phyloP scores from a whole-genome alignment of 371 early-diverging fungal genomes.

The Mortierella sp. region DNA sequence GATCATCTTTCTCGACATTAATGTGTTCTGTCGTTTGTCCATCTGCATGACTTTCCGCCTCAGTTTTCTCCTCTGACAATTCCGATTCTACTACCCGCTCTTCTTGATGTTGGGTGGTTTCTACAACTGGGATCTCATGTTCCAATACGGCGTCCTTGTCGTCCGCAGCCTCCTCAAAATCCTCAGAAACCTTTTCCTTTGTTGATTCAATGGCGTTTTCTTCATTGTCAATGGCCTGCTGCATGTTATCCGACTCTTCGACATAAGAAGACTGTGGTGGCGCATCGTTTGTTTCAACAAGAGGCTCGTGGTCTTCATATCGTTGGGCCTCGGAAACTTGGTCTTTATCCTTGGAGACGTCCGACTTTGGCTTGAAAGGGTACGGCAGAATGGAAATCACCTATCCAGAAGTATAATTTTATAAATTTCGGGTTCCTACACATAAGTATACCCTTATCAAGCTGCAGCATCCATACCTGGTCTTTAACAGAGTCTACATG shows the following conservation, averaged over 20 bases:
- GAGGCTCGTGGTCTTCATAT: neutral
- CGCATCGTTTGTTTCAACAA: neutral
- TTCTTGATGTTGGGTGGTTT: neutral
- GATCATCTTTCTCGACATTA: neutral
- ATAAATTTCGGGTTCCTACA: neutral
- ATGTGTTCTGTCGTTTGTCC: neutral
- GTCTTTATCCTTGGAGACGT: neutral
- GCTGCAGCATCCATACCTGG: slow-evolving; percentile 21
- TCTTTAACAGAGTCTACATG: slow-evolving; percentile 53
- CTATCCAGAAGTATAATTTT: neutral
- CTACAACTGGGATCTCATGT: neutral
- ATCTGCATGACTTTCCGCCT: neutral
- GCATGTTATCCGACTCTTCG: neutral
- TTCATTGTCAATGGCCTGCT: neutral
- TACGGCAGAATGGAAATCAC: neutral
- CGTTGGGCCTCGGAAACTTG: neutral
- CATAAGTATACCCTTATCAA: neutral
- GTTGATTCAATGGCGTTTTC: neutral
- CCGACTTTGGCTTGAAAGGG: neutral
- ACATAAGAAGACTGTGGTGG: neutral
- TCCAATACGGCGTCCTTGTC: neutral
- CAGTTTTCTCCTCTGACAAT: neutral
- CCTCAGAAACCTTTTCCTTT: neutral
- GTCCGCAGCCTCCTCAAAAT: neutral
- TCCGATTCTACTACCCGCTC: neutral